Evolutionary conservation across 2,329 filamentous ascomycete species (phyloP).

Genomic region (Samsoniella hepiali): DNA sequence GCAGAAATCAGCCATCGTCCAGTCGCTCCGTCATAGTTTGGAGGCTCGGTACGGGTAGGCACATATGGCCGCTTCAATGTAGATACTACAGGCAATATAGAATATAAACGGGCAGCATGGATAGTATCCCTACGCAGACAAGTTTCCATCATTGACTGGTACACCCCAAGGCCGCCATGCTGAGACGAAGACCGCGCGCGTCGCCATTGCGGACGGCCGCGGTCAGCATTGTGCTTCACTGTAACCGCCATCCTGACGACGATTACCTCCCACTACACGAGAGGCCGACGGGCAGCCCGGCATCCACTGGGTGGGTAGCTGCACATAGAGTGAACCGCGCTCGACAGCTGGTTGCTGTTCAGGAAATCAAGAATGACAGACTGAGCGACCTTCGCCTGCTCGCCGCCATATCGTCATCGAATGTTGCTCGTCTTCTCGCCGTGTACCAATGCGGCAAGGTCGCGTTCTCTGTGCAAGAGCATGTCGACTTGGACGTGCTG

Average conservation of each 20-base stretch:
- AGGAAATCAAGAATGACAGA: not conserved
- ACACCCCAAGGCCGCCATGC: not conserved
- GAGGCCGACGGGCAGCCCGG: not conserved
- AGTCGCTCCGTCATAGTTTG: no score
- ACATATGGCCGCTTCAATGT: no score
- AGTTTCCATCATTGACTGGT: no score
- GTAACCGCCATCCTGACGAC: not conserved
- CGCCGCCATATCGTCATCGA: not conserved
- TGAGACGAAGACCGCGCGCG: not conserved
- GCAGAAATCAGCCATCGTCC: not conserved
- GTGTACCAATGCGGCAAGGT: not conserved
- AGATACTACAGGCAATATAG: no score
- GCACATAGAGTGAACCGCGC: not conserved
- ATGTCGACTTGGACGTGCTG: not conserved
- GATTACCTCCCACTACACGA: not conserved
- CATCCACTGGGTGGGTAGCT: not conserved
- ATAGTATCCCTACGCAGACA: no score
- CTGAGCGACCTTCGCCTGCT: not conserved
- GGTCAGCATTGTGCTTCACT: not conserved
- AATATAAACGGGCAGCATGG: no score
- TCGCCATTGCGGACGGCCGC: not conserved
- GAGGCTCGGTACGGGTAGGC: no score
- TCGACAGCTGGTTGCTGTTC: not conserved
- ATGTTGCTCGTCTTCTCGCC: not conserved
- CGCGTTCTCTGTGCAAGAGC: not conserved